Evolutionary conservation across 139 green algal genomes (phyloP).

Genomic region (Coccomyxa sp.): DNA sequence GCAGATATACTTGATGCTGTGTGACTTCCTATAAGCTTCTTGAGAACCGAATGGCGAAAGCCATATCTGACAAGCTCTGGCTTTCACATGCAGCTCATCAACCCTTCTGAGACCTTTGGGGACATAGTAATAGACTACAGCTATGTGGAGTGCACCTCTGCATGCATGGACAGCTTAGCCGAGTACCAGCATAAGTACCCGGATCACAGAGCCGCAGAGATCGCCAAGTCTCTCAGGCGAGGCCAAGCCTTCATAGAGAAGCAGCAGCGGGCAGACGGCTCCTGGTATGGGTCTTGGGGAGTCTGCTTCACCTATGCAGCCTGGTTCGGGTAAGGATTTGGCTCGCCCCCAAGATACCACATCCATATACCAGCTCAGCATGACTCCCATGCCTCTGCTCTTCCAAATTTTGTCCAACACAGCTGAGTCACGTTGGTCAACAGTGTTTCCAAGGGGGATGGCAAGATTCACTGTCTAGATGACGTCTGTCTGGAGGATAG

Average conservation of each 20-base stretch:
- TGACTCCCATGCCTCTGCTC: no score
- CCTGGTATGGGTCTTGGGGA: constrained; percentile 96
- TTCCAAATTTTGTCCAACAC: no score
- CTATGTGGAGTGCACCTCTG: constrained; percentile 95
- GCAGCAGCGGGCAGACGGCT: constrained; percentile 86
- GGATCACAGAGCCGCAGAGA: constrained; percentile 29
- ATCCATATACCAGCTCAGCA: no score
- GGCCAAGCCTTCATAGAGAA: constrained; percentile 58
- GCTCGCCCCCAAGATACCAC: not conserved
- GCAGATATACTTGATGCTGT: no score
- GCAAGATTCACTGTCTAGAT: no score
- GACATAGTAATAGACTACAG: constrained; percentile 99
- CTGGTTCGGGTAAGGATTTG: constrained; percentile 84
- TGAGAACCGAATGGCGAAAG: no score
- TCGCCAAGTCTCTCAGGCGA: constrained; percentile 20
- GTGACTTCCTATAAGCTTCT: no score
- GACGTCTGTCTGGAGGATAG: no score
- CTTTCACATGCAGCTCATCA: constrained; percentile 91
- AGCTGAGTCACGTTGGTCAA: no score
- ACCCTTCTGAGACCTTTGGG: constrained; percentile 97
- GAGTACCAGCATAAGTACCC: constrained; percentile 60
- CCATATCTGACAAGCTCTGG: no score
- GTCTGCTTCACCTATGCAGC: constrained; percentile 99
- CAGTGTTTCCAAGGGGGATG: no score
- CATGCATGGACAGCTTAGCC: constrained; percentile 87